These are phyloP conservation scores for Lepidium africanum DNA, from an alignment of 345 rosid species.

Conservation along the genomic window DNA sequence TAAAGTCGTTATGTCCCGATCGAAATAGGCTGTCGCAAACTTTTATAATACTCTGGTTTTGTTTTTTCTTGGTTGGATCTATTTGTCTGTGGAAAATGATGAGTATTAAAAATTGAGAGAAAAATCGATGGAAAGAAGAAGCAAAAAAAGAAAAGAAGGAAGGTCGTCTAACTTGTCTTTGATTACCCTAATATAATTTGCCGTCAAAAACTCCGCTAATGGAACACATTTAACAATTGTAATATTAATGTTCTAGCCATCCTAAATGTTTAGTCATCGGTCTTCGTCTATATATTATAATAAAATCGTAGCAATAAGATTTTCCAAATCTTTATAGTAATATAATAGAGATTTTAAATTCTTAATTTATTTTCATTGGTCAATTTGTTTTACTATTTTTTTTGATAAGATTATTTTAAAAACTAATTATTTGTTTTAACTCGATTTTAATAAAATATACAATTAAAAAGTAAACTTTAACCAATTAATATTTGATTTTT, in stretches of 20 bases:
- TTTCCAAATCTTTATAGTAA: too few relatives aligned
- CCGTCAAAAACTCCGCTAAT: background rate
- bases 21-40: background rate
- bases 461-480: too few relatives aligned
- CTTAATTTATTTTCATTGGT: too few relatives aligned
- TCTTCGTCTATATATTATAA: too few relatives aligned
- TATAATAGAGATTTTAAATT: too few relatives aligned
- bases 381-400: too few relatives aligned
- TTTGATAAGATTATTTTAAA: too few relatives aligned
- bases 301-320: too few relatives aligned
- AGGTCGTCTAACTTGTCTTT: background rate
- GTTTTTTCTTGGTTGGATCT: conserved; percentile 5
- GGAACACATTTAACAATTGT: background rate
- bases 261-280: background rate
- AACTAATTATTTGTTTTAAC: too few relatives aligned
- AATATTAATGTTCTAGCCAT: background rate
- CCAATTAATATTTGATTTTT: too few relatives aligned
- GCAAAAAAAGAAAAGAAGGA: background rate
- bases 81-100: conserved; percentile 1
- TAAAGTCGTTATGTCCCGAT: conserved; percentile 12
- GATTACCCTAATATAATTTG: background rate
- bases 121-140: too few relatives aligned
- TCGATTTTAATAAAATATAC: too few relatives aligned
- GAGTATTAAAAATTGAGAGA: background rate
- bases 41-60: background rate